Evolutionary conservation across 768 basidiomycete species (phyloP).

Genomic region (Mycena amicta): DNA sequence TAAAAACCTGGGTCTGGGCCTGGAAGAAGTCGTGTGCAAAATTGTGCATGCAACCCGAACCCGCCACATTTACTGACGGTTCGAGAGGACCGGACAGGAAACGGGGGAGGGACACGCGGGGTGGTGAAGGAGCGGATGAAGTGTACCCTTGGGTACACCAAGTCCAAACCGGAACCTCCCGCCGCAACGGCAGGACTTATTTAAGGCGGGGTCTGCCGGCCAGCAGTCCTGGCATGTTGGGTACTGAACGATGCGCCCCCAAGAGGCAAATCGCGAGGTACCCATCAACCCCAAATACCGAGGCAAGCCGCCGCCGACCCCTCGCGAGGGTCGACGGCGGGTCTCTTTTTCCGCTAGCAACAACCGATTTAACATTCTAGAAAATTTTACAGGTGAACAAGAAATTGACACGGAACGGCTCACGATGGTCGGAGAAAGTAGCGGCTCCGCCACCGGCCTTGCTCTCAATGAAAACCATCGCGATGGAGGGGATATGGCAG

Average conservation of each 20-base stretch:
- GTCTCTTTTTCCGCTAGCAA: constrained; percentile 1
- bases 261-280: not conserved
- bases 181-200: not conserved
- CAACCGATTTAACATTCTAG: not conserved
- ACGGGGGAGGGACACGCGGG: too few relatives aligned
- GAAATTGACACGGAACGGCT: not conserved
- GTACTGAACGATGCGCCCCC: not conserved
- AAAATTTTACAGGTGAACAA: not conserved
- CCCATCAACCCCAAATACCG: not conserved
- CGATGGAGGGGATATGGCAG: not conserved
- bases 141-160: not conserved
- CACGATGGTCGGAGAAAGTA: not conserved
- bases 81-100: too few relatives aligned
- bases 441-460: constrained; percentile 1
- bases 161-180: not conserved
- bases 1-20: constrained; percentile 4
- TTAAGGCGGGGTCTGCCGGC: not conserved
- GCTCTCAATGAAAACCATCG: not conserved
- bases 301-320: constrained; percentile 6
- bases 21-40: too few relatives aligned
- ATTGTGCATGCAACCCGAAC: too few relatives aligned
- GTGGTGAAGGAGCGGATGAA: not conserved
- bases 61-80: too few relatives aligned
- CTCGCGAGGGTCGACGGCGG: constrained; percentile 7
- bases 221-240: too few relatives aligned